These are phyloP conservation scores for Colletotrichum simmondsii DNA, from an alignment of 2,329 filamentous ascomycete genomes.

Conservation along the genomic window DNA sequence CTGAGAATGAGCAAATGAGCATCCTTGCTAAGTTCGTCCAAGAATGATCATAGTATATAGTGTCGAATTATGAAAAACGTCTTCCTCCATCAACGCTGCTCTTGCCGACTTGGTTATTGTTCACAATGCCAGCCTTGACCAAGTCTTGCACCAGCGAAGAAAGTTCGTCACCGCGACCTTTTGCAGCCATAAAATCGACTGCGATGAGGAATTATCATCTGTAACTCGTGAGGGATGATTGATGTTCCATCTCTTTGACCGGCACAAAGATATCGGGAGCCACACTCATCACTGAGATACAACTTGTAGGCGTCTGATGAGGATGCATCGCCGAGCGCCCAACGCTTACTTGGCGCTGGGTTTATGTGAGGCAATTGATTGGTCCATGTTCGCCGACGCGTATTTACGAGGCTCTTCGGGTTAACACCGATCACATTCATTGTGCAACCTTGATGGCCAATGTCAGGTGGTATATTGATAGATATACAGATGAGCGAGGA, in stretches of 20 bases:
- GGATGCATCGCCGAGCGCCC: neutral
- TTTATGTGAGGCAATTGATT: conserved; percentile 34
- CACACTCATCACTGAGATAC: conserved; percentile 39
- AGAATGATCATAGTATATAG: no score
- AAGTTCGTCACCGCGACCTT: conserved; percentile 70
- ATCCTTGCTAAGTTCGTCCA: no score
- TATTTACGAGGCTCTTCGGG: no score
- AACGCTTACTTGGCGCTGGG: neutral
- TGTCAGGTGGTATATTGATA: no score
- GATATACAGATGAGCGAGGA: no score
- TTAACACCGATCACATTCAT: no score
- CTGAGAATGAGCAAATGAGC: no score
- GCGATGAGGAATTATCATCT: conserved; percentile 65
- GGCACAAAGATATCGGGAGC: conserved; percentile 53
- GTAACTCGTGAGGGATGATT: conserved; percentile 53
- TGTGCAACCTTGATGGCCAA: no score
- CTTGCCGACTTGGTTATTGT: conserved; percentile 53
- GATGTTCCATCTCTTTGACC: conserved; percentile 49
- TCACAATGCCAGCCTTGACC: conserved; percentile 59
- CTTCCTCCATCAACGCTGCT: conserved; percentile 37
- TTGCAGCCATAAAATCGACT: conserved; percentile 66
- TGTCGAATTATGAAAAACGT: conserved; percentile 26
- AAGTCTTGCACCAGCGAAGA: conserved; percentile 63
- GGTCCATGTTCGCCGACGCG: no score
- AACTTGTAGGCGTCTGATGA: neutral